Conservation (phyloP, 2,329 filamentous ascomycete species). For the Epichloe glyceriae region DNA sequence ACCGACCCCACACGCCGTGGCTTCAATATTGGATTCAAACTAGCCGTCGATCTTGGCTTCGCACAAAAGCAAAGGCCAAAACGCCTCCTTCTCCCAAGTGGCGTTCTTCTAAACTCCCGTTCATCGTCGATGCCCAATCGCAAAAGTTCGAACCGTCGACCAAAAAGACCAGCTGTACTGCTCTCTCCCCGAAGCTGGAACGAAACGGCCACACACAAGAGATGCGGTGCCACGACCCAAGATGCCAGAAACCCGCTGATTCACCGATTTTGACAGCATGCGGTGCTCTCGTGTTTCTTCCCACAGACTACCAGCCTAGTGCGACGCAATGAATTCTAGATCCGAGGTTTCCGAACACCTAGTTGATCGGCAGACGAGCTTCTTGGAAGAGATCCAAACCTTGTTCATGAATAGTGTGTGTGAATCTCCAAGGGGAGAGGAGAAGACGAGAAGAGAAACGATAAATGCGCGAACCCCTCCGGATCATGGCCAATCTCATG, state of each 20-base stretch:
- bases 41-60: neutral
- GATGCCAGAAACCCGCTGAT: neutral
- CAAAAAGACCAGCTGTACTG: neutral
- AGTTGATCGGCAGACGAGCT: neutral
- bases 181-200: neutral
- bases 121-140: neutral
- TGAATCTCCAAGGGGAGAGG: neutral
- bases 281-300: neutral
- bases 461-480: neutral
- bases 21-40: no score
- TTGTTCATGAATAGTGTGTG: neutral
- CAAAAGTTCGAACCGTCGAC: neutral
- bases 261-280: neutral
- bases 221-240: conserved; percentile 1
- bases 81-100: neutral
- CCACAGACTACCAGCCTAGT: neutral
- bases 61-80: neutral
- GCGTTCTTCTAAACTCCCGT: neutral
- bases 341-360: neutral
- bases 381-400: neutral
- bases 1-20: no score
- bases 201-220: no score
- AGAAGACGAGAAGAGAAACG: neutral
- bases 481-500: neutral
- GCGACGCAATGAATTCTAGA: neutral